A percentile compares a stretch with the other conserved stretches of the same genome.
phyloP scores from a whole-genome alignment of 805 yeast species.

The Nakazawaea ernobii region DNA sequence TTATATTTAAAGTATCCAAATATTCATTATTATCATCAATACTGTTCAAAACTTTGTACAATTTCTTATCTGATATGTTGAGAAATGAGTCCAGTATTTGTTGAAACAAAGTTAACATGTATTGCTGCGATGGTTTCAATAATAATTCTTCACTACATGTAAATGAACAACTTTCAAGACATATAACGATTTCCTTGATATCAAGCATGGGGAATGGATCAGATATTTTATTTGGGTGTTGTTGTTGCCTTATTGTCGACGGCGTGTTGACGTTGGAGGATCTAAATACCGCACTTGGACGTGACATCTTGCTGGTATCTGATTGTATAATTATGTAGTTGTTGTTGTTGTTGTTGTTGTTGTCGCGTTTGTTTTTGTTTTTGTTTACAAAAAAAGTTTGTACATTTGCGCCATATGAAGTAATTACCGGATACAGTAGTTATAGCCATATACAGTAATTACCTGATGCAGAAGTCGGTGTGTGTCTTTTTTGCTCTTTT shows the following conservation, averaged over 20 bases:
- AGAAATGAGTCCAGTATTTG: slow-evolving; percentile 29
- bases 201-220: slow-evolving; percentile 27
- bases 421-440: too few relatives aligned
- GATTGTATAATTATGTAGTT: background rate
- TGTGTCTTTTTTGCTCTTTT: too few relatives aligned
- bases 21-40: slow-evolving; percentile 14
- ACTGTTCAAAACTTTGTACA: slow-evolving; percentile 21
- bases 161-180: slow-evolving; percentile 11
- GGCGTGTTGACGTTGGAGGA: slow-evolving; percentile 15
- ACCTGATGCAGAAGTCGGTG: too few relatives aligned
- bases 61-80: slow-evolving; percentile 24
- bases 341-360: background rate
- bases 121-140: slow-evolving; percentile 24
- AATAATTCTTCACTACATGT: slow-evolving; percentile 21
- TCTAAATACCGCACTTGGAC: slow-evolving; percentile 29
- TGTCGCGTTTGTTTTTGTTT: background rate
- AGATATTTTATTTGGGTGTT: slow-evolving; percentile 14
- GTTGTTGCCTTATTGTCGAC: slow-evolving; percentile 14
- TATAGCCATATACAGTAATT: too few relatives aligned
- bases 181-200: slow-evolving; percentile 21
- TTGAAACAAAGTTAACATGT: slow-evolving; percentile 26
- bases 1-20: slow-evolving; percentile 38
- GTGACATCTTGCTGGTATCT: slow-evolving; percentile 21
- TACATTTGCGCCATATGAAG: too few relatives aligned
- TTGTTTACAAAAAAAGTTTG: background rate